A percentile compares a stretch with the other conserved stretches of the same genome.
Evolutionary conservation across 1,284 basidiomycete species (phyloP).

Genomic region (Schizopora paradoxa): DNA sequence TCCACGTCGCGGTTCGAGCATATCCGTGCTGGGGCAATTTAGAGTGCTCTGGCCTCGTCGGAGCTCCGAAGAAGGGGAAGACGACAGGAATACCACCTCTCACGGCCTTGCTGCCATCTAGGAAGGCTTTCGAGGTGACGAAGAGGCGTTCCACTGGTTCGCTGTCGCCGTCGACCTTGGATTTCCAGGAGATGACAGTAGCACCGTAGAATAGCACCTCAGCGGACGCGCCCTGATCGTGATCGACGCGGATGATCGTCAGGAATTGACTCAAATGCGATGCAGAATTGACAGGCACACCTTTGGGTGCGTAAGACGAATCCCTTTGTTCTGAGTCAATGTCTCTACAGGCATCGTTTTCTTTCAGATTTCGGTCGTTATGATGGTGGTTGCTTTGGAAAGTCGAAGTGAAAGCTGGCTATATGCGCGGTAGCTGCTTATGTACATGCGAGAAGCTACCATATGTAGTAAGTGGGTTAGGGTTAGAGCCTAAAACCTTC

Average conservation of each 20-base stretch:
- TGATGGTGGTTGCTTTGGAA: too few relatives aligned
- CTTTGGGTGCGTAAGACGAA: slow-evolving; percentile 20
- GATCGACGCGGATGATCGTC: background rate
- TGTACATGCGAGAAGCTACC: too few relatives aligned
- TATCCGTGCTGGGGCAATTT: slow-evolving; percentile 81
- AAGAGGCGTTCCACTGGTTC: slow-evolving; percentile 65
- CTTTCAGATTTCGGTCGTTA: background rate
- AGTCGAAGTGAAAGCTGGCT: too few relatives aligned
- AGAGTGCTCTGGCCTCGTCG: slow-evolving; percentile 66
- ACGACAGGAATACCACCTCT: slow-evolving; percentile 83
- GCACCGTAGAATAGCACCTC: slow-evolving; percentile 79
- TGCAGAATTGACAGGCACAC: slow-evolving; percentile 5
- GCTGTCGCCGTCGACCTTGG: slow-evolving; percentile 33
- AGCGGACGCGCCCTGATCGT: slow-evolving; percentile 61
- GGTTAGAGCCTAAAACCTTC: too few relatives aligned
- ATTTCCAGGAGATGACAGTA: slow-evolving; percentile 76
- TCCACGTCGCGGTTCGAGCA: slow-evolving; percentile 71
- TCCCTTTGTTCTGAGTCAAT: slow-evolving; percentile 5
- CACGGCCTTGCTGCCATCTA: slow-evolving; percentile 71
- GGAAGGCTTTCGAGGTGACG: slow-evolving; percentile 65
- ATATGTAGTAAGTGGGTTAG: too few relatives aligned
- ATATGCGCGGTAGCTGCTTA: too few relatives aligned
- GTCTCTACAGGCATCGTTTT: slow-evolving; percentile 11
- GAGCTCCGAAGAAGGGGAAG: slow-evolving; percentile 83
- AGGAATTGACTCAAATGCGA: background rate